phyloP scores from a whole-genome alignment of 345 rosid genomes.

The Passiflora organensis region DNA sequence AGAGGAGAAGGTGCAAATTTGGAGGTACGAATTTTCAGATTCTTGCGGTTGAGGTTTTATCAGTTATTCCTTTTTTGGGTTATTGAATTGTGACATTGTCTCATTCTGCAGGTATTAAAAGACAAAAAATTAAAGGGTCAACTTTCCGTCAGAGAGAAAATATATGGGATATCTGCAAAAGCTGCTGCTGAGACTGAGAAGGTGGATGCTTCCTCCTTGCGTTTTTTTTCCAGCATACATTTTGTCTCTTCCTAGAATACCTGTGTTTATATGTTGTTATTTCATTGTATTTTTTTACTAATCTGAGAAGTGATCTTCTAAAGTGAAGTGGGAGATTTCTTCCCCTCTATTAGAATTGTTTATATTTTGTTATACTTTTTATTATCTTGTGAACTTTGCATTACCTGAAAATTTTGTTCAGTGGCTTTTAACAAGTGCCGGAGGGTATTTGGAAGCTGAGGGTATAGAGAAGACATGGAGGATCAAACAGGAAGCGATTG shows the following conservation, averaged over 20 bases:
- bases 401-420: conserved; percentile 27
- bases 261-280: too few relatives aligned
- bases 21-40: conserved; percentile 45
- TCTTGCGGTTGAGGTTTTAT: too few relatives aligned
- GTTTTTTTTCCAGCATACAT: background rate
- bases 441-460: conserved; percentile 81
- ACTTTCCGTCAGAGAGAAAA: conserved; percentile 56
- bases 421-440: conserved; percentile 87
- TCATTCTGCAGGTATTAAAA: conserved; percentile 35
- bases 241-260: background rate
- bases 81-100: background rate
- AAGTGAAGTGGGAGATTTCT: too few relatives aligned
- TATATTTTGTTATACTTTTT: too few relatives aligned
- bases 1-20: conserved; percentile 72
- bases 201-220: conserved; percentile 32
- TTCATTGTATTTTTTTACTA: too few relatives aligned
- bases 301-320: too few relatives aligned
- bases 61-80: background rate
- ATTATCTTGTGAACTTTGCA: too few relatives aligned
- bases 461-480: conserved; percentile 85
- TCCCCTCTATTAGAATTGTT: too few relatives aligned
- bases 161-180: conserved; percentile 63
- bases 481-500: conserved; percentile 61
- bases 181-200: conserved; percentile 82
- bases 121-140: conserved; percentile 76